A percentile compares a stretch with the other conserved stretches of the same genome.
Evolutionary conservation across 108 stramenopile genomes (phyloP).

Genomic region (Cyclotella baltica): DNA sequence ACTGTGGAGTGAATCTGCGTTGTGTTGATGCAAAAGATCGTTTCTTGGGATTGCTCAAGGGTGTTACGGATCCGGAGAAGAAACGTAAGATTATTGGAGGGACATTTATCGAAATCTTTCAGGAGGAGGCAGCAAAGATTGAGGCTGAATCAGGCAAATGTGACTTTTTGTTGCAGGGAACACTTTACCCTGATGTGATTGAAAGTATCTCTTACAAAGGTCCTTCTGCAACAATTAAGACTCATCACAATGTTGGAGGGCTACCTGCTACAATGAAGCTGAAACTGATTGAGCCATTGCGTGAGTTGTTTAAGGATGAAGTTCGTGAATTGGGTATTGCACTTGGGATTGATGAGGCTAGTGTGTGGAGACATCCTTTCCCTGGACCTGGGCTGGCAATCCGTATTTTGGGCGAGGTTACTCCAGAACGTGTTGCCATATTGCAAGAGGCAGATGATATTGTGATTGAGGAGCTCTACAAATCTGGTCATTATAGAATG

Average conservation of each 20-base stretch:
- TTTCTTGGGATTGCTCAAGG: conserved; percentile 87
- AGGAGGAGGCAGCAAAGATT: conserved; percentile 94
- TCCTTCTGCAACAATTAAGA: conserved; percentile 99
- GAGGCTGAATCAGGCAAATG: conserved; percentile 73
- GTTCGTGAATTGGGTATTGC: conserved; percentile 92
- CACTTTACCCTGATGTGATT: conserved; percentile 99
- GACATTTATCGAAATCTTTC: conserved; percentile 97
- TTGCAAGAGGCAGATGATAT: conserved; percentile 97
- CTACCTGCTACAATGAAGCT: conserved; percentile 95
- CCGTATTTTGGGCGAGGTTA: conserved; percentile 94
- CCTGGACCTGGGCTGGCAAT: conserved; percentile 99
- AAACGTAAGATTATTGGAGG: conserved; percentile 98
- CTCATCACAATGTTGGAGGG: conserved; percentile 99
- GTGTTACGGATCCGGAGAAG: conserved; percentile 95
- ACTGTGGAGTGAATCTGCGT: conserved; percentile 93
- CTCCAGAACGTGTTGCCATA: conserved; percentile 86
- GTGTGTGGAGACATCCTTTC: conserved; percentile 98
- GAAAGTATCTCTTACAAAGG: conserved; percentile 98
- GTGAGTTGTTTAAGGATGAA: conserved; percentile 99
- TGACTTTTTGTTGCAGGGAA: conserved; percentile 94
- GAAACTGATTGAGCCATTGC: conserved; percentile 97
- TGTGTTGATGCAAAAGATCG: conserved; percentile 95
- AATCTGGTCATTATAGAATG: conserved; percentile 91
- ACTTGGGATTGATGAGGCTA: conserved; percentile 93
- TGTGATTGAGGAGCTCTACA: conserved; percentile 92